Evolutionary conservation across 805 yeast species (phyloP).

Genomic region (Isabelozyma heimii): DNA sequence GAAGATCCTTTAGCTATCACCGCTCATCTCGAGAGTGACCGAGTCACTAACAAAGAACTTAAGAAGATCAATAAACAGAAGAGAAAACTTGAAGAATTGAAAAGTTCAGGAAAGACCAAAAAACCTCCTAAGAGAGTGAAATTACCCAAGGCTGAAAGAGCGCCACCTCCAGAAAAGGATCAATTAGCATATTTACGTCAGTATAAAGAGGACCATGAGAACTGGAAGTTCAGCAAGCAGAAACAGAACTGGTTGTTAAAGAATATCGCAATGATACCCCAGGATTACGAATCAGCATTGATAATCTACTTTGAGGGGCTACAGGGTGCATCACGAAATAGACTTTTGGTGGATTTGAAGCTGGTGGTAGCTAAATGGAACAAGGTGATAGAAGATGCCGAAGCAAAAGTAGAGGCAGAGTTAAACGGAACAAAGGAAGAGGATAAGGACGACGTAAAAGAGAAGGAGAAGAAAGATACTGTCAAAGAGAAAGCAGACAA

Average conservation of each 20-base stretch:
- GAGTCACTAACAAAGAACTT: conserved; percentile 39
- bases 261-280: conserved; percentile 53
- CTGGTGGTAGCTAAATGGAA: conserved; percentile 58
- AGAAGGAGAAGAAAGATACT: conserved; percentile 5
- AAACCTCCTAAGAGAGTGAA: conserved; percentile 72
- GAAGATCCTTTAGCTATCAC: conserved; percentile 45
- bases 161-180: conserved; percentile 75
- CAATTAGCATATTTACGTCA: conserved; percentile 65
- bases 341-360: conserved; percentile 51
- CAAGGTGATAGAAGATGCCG: conserved; percentile 39
- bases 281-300: conserved; percentile 50
- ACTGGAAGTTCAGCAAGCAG: conserved; percentile 85
- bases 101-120: conserved; percentile 13
- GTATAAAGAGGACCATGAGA: conserved; percentile 50
- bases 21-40: conserved; percentile 44
- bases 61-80: conserved; percentile 39
- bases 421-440: conserved; percentile 16
- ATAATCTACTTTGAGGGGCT: conserved; percentile 54
- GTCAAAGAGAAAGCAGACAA: conserved; percentile 11
- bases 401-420: conserved; percentile 36
- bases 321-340: conserved; percentile 66
- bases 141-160: conserved; percentile 63
- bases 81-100: conserved; percentile 19
- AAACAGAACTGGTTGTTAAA: conserved; percentile 83
- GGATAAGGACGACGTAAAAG: conserved; percentile 14